These are phyloP conservation scores for Monosporascus sp. DNA, from an alignment of 2,329 filamentous ascomycete species.

Conservation along the genomic window DNA sequence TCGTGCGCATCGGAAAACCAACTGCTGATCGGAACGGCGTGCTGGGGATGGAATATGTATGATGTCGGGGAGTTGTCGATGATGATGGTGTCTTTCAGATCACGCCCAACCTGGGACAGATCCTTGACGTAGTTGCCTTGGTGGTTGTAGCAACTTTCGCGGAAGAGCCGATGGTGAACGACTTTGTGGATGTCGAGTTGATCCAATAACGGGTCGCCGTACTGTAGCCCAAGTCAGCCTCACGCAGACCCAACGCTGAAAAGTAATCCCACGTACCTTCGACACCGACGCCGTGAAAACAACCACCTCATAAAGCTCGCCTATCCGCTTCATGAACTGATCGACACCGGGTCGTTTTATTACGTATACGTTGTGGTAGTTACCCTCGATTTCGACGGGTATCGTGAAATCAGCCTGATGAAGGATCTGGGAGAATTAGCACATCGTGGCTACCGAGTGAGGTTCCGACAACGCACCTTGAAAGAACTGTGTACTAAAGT, in stretches of 20 bases:
- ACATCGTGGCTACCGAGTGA: neutral
- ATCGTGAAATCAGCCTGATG: slow-evolving; percentile 99
- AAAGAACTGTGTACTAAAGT: slow-evolving; percentile 98
- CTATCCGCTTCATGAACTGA: slow-evolving; percentile 97
- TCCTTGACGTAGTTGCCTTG: slow-evolving; percentile 99
- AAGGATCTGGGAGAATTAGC: slow-evolving; percentile 61
- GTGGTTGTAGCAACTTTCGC: slow-evolving; percentile 98
- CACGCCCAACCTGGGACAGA: slow-evolving; percentile 90
- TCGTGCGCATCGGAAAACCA: slow-evolving; percentile 99
- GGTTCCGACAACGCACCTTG: slow-evolving; percentile 59
- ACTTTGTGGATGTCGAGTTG: slow-evolving; percentile 97
- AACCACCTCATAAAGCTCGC: slow-evolving; percentile 96
- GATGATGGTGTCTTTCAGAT: slow-evolving; percentile 96
- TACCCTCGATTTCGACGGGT: slow-evolving; percentile 96
- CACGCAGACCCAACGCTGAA: neutral
- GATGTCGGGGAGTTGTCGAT: slow-evolving; percentile 99
- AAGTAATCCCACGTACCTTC: slow-evolving; percentile 59
- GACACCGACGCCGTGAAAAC: slow-evolving; percentile 98
- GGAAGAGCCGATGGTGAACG: slow-evolving; percentile 91
- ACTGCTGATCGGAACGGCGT: slow-evolving; percentile 97
- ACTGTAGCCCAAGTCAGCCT: slow-evolving; percentile 47
- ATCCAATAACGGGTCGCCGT: slow-evolving; percentile 91
- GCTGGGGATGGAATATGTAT: slow-evolving; percentile 99
- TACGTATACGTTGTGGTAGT: slow-evolving; percentile 98
- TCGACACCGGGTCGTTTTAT: slow-evolving; percentile 99